phyloP scores from a whole-genome alignment of 768 basidiomycete genomes.

The Hygrocybe punicea region DNA sequence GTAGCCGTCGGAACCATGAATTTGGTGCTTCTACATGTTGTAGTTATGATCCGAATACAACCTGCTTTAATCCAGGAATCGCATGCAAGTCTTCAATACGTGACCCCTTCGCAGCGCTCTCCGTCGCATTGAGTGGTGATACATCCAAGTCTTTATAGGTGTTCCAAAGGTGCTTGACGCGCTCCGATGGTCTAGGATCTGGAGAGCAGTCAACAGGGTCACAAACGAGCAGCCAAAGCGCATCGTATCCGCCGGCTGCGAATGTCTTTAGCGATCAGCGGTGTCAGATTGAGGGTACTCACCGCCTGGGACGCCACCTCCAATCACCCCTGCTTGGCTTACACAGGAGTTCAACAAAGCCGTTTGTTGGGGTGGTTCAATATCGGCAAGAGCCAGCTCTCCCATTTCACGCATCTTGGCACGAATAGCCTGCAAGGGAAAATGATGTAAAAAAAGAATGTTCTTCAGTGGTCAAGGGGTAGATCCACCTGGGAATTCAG shows the following conservation, averaged over 20 bases:
- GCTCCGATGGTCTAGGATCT: conserved; percentile 49
- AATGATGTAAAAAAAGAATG: conserved; percentile 1
- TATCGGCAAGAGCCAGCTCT: conserved; percentile 66
- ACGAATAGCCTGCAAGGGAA: conserved; percentile 59
- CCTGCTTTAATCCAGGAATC: conserved; percentile 52
- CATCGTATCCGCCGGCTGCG: conserved; percentile 94
- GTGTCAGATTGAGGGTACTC: conserved; percentile 26
- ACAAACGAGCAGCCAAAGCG: conserved; percentile 87
- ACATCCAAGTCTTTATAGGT: conserved; percentile 59
- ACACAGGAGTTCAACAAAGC: conserved; percentile 75
- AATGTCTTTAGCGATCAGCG: neutral
- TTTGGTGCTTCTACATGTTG: neutral
- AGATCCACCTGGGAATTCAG: conserved; percentile 52
- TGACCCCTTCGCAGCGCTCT: conserved; percentile 65
- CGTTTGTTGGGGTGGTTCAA: conserved; percentile 89
- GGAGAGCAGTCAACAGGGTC: conserved; percentile 49
- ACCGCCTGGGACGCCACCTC: conserved; percentile 97
- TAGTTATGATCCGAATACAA: conserved; percentile 24
- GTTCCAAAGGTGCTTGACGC: conserved; percentile 69
- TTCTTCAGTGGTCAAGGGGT: neutral
- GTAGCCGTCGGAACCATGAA: neutral
- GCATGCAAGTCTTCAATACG: conserved; percentile 57
- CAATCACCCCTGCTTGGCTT: conserved; percentile 77
- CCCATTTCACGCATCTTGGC: conserved; percentile 85
- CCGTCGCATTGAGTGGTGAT: conserved; percentile 66